Conservation (phyloP, 1,139 yeast species). For the Pichia sp. region DNA sequence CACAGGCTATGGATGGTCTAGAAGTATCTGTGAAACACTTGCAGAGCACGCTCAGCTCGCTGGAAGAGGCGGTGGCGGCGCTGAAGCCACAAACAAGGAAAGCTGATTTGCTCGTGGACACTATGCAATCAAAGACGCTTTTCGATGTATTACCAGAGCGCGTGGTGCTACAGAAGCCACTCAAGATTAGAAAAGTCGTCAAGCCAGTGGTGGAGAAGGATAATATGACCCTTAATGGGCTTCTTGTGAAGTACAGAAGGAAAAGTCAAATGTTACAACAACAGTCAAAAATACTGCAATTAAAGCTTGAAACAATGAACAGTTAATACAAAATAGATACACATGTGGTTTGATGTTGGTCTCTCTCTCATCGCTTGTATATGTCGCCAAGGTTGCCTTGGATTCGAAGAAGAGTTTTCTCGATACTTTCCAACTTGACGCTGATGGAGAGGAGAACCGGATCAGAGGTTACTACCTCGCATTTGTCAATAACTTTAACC, state of each 20-base stretch:
- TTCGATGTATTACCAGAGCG: slow-evolving; percentile 25
- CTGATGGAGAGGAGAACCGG: slow-evolving; percentile 27
- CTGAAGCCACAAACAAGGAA: slow-evolving; percentile 6
- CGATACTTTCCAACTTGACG: slow-evolving; percentile 26
- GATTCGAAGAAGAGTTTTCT: slow-evolving; percentile 21
- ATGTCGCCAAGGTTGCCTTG: slow-evolving; percentile 16
- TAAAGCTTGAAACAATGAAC: slow-evolving; percentile 15
- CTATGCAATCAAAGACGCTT: slow-evolving; percentile 14
- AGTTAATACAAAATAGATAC: not conserved
- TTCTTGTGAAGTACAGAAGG: slow-evolving; percentile 14
- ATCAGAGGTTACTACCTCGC: slow-evolving; percentile 28
- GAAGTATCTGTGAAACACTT: slow-evolving; percentile 9
- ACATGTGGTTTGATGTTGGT: not conserved
- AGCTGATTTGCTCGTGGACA: slow-evolving; percentile 1
- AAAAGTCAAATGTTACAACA: slow-evolving; percentile 15
- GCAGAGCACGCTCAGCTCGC: slow-evolving; percentile 1
- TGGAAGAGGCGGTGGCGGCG: slow-evolving; percentile 5
- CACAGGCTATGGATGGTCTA: too few species aligned
- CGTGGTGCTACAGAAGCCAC: slow-evolving; percentile 15
- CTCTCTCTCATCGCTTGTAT: not conserved
- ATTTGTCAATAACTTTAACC: slow-evolving; percentile 23
- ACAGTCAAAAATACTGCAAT: slow-evolving; percentile 13
- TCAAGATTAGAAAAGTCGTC: slow-evolving; percentile 15
- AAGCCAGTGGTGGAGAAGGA: slow-evolving; percentile 21
- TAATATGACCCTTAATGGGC: slow-evolving; percentile 10